phyloP scores from a whole-genome alignment of 1,139 yeast species.

The Yamadazyma kanchanaburiensis region DNA sequence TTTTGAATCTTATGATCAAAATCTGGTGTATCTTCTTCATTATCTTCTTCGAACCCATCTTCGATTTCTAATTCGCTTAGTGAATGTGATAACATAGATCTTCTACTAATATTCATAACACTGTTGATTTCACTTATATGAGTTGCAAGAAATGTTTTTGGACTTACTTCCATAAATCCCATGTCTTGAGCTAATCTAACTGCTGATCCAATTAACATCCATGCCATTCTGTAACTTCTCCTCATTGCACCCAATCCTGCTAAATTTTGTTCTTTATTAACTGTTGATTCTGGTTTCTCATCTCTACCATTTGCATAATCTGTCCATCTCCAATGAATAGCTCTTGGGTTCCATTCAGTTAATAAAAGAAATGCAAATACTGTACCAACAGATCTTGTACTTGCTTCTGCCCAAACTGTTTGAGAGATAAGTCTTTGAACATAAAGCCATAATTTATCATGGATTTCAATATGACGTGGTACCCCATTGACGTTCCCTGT shows the following conservation, averaged over 20 bases:
- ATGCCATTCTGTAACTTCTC: constrained; percentile 85
- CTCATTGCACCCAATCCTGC: constrained; percentile 85
- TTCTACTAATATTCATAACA: constrained; percentile 66
- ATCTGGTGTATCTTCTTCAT: constrained; percentile 24
- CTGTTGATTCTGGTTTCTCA: constrained; percentile 4
- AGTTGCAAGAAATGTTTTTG: constrained; percentile 76
- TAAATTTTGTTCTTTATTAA: constrained; percentile 39
- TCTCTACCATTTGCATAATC: constrained; percentile 73
- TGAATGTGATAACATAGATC: constrained; percentile 67
- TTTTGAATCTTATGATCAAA: constrained; percentile 29
- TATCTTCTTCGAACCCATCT: constrained; percentile 36
- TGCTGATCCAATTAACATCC: constrained; percentile 90
- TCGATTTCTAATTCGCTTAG: constrained; percentile 60
- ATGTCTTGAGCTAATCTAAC: constrained; percentile 85
- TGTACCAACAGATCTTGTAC: constrained; percentile 83
- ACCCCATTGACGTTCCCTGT: constrained; percentile 24
- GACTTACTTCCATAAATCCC: constrained; percentile 71
- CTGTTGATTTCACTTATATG: constrained; percentile 79
- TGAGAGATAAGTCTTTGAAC: constrained; percentile 80
- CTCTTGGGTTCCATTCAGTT: constrained; percentile 94
- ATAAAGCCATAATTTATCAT: constrained; percentile 77
- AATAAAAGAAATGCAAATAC: constrained; percentile 80
- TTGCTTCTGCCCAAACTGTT: constrained; percentile 94
- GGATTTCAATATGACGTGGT: constrained; percentile 58
- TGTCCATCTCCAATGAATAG: constrained; percentile 84